phyloP scores from a whole-genome alignment of 1,284 basidiomycete species.

The Ganoderma multipileum region DNA sequence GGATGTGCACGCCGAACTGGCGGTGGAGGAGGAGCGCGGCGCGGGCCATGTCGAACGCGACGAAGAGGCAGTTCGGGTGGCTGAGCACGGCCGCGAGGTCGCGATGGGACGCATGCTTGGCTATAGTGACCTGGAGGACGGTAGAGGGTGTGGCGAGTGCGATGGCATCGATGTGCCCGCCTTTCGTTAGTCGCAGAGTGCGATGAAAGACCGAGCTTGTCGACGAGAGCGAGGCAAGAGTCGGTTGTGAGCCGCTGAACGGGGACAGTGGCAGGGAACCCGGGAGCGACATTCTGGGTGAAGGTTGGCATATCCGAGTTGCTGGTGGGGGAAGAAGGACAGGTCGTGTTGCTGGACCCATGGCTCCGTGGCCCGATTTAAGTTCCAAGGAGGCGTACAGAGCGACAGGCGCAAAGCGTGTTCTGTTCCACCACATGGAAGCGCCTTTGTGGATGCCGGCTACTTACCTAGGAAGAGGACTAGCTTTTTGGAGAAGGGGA shows the following conservation, averaged over 20 bases:
- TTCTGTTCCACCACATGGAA: background rate
- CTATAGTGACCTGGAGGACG: background rate
- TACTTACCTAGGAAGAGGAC: background rate
- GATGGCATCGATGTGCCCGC: background rate
- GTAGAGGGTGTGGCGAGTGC: background rate
- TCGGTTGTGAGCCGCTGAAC: background rate
- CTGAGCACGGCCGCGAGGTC: background rate
- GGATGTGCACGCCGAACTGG: constrained; percentile 6
- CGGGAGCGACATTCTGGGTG: background rate
- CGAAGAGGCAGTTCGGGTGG: background rate
- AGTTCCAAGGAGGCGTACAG: background rate
- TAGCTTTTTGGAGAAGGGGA: background rate
- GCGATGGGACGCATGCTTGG: too few relatives aligned
- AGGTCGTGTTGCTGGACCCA: background rate
- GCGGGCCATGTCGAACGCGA: constrained; percentile 1
- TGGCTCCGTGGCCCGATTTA: background rate
- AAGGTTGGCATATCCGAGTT: background rate
- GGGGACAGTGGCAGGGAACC: background rate
- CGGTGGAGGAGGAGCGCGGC: constrained; percentile 3
- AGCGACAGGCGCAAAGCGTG: background rate
- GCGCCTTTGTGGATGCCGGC: background rate
- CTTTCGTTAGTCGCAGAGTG: background rate
- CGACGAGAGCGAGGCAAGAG: background rate
- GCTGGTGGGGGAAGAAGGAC: background rate
- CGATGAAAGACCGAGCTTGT: background rate